Base-by-base conservation (phyloP, 1,284 basidiomycete genomes). In the Takashimella tepidaria region DNA sequence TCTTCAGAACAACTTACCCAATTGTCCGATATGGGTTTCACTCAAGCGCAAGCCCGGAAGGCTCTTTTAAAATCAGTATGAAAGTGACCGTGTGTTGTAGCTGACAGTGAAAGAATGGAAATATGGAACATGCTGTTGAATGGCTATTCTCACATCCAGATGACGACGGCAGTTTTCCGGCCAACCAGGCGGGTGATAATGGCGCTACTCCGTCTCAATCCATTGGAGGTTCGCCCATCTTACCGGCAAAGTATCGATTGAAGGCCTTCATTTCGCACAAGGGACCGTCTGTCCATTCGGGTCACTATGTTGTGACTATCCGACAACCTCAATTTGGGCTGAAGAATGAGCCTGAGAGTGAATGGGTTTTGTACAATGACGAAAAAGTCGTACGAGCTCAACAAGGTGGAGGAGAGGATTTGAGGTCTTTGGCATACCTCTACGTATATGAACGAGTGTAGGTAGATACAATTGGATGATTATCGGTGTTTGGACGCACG, bases 61-160 rank as follows among this genome's bases (percentile, higher is more conserved):
- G 93, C 95, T 0, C 78, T 98, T 12, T 79, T 84, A 1, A 84
- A 95, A 69, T n/a, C n/a, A 12, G 8, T 49, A 5, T 21, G 41
- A n/a, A 2, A 2, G 40, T 25, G 27, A 22, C 27, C 19, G 45
- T 5, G 21, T 23, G 31, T 19, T 21, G 27, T 47, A 19, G 48
- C 44, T 52, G 4, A 49, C 24, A n/a, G 10, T 19, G 22, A 20
- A 62, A 92, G 86, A 79, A 78, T 43, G 85, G 85, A 19, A 83
- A 91, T 64, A 74, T 84, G 0, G 92, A 95, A 63, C 82, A 87
- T 22, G 93, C 93, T 0, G 84, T 98, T 3, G 93, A 96, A 61
- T 98, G 95, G 95, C 77, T 98, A n/a, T 98, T 98, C 77, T 90
- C 83, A 57, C 89, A 98, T 67, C 88, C 92, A 0, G 91, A 91